A percentile compares a stretch with the other conserved stretches of the same genome.
Evolutionary conservation across 495 filamentous ascomycete species (phyloP).

Genomic region (Daldinia grandis): DNA sequence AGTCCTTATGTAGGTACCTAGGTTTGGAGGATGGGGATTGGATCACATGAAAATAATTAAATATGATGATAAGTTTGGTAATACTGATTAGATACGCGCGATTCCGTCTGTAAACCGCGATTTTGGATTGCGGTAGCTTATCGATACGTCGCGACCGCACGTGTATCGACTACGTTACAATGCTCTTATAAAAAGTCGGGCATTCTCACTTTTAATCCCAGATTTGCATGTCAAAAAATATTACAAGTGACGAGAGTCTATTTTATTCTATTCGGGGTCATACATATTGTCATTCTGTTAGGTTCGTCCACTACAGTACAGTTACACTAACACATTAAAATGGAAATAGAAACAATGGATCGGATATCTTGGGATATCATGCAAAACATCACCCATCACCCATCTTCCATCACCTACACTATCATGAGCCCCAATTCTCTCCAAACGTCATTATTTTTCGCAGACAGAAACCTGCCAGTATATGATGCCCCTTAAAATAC

Average conservation of each 20-base stretch:
- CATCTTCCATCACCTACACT: too few relatives aligned
- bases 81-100: conserved; percentile 24
- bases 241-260: conserved; percentile 1
- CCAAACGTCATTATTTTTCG: conserved; percentile 28
- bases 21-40: not conserved
- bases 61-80: not conserved
- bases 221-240: not conserved
- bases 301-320: conserved; percentile 22
- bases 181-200: too few relatives aligned
- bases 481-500: conserved; percentile 27
- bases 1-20: not conserved
- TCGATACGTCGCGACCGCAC: conserved; percentile 42
- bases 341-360: conserved; percentile 25
- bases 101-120: conserved; percentile 29
- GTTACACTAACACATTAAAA: conserved; percentile 19
- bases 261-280: conserved; percentile 4
- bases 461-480: conserved; percentile 14
- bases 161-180: conserved; percentile 9
- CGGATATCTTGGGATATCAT: conserved; percentile 38
- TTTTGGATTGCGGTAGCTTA: conserved; percentile 30
- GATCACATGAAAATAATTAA: not conserved
- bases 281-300: conserved; percentile 34
- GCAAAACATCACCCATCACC: conserved; percentile 22
- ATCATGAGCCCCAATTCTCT: conserved; percentile 11
- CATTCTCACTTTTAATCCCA: too few relatives aligned